A percentile compares a stretch with the other conserved stretches of the same genome.
These are phyloP conservation scores for Dalbergia oliveri DNA, from an alignment of 306 rosid species.

Conservation along the genomic window DNA sequence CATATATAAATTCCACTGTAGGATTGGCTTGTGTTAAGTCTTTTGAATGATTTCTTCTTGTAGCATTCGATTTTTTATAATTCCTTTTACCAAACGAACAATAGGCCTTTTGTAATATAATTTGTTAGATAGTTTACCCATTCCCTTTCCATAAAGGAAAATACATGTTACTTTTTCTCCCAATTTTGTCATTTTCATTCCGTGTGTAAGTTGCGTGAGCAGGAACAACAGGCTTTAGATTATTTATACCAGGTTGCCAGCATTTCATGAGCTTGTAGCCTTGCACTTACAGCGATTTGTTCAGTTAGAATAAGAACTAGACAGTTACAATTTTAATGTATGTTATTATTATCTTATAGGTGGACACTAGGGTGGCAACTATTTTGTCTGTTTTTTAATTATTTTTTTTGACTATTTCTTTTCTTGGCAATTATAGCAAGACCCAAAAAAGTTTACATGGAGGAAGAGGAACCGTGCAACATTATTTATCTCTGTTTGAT, in stretches of 20 bases:
- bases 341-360: background rate
- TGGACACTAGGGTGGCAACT: background rate
- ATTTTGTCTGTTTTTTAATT: background rate
- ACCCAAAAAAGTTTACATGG: background rate
- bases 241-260: background rate
- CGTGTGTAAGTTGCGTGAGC: background rate
- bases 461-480: background rate
- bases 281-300: background rate
- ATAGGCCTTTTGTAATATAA: slow-evolving; percentile 33
- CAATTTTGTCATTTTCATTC: background rate
- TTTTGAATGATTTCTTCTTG: slow-evolving; percentile 59
- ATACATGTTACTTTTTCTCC: background rate
- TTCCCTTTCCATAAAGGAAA: background rate
- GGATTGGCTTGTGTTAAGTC: slow-evolving; percentile 51
- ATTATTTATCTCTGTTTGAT: background rate
- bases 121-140: background rate
- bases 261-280: background rate
- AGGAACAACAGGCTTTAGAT: background rate
- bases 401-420: background rate
- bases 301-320: background rate
- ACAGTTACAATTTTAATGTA: background rate
- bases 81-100: slow-evolving; percentile 50
- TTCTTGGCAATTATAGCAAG: background rate
- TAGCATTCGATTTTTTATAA: slow-evolving; percentile 44
- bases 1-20: slow-evolving; percentile 48